Evolutionary conservation across 768 basidiomycete species (phyloP).

Genomic region (Boletus subcaerulescens): DNA sequence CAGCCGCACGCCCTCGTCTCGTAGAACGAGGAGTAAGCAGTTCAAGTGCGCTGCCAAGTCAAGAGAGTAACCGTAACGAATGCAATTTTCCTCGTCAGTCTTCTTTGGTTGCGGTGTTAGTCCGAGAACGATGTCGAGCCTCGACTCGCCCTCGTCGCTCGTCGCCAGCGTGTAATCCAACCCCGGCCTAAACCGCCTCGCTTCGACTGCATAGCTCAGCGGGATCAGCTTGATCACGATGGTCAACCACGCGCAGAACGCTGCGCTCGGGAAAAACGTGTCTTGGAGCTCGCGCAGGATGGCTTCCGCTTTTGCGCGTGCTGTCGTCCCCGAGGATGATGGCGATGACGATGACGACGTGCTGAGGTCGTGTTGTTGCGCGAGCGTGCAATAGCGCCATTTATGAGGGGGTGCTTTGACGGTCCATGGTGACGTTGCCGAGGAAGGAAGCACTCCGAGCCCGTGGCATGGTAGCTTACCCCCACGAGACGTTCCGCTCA

Average conservation of each 20-base stretch:
- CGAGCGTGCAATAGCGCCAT: slow-evolving; percentile 83
- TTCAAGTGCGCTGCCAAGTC: too few species aligned
- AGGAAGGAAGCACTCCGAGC: slow-evolving; percentile 47
- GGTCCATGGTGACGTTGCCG: slow-evolving; percentile 57
- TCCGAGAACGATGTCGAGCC: slow-evolving; percentile 84
- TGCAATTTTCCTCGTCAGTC: slow-evolving; percentile 10
- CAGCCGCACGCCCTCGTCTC: too few species aligned
- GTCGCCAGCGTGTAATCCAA: slow-evolving; percentile 94
- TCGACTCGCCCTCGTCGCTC: slow-evolving; percentile 74
- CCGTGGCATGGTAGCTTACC: slow-evolving; percentile 62
- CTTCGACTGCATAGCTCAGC: slow-evolving; percentile 69
- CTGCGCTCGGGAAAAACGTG: slow-evolving; percentile 69
- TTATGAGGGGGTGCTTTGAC: slow-evolving; percentile 90
- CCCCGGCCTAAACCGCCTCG: slow-evolving; percentile 86
- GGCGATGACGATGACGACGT: background rate
- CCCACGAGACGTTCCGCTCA: slow-evolving; percentile 45
- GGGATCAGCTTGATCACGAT: slow-evolving; percentile 72
- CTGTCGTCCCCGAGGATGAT: background rate
- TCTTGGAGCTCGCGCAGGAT: slow-evolving; percentile 53
- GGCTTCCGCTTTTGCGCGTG: slow-evolving; percentile 17
- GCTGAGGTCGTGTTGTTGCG: background rate
- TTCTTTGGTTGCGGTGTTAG: slow-evolving; percentile 58
- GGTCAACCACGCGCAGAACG: slow-evolving; percentile 91
- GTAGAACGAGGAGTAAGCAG: too few species aligned
- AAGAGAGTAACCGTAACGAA: slow-evolving; percentile 19